phyloP scores from a whole-genome alignment of 179 eudicot species.

The Spinacia oleracea region DNA sequence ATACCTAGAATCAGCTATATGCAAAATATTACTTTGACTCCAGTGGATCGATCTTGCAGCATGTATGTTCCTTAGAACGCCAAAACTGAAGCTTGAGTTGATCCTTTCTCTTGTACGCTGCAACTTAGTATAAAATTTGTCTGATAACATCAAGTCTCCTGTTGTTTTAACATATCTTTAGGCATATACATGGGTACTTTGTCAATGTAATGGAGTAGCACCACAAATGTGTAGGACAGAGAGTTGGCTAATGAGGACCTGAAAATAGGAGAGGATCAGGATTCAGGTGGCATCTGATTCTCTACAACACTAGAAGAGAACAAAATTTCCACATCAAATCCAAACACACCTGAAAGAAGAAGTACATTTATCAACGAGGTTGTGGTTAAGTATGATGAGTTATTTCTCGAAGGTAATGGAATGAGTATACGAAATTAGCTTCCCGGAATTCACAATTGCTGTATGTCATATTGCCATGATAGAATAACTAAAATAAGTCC shows the following conservation, averaged over 20 bases:
- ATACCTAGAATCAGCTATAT: not conserved
- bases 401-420: not conserved
- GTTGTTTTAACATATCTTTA: not conserved
- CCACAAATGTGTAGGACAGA: not conserved
- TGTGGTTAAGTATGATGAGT: not conserved
- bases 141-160: not conserved
- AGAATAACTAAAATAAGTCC: not conserved
- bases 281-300: conserved; percentile 1
- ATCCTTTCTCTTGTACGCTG: not conserved
- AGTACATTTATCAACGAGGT: not conserved
- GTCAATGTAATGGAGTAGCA: not conserved
- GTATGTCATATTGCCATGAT: not conserved
- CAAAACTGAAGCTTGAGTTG: conserved; percentile 2
- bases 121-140: not conserved
- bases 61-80: not conserved
- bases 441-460: not conserved
- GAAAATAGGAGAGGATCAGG: not conserved
- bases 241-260: not conserved
- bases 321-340: not conserved
- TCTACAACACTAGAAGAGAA: not conserved
- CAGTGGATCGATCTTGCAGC: not conserved
- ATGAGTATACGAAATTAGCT: not conserved
- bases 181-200: not conserved
- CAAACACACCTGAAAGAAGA: not conserved
- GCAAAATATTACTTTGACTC: not conserved